Base-by-base conservation (phyloP, 768 basidiomycete genomes). In the Mycena galericulata region DNA sequence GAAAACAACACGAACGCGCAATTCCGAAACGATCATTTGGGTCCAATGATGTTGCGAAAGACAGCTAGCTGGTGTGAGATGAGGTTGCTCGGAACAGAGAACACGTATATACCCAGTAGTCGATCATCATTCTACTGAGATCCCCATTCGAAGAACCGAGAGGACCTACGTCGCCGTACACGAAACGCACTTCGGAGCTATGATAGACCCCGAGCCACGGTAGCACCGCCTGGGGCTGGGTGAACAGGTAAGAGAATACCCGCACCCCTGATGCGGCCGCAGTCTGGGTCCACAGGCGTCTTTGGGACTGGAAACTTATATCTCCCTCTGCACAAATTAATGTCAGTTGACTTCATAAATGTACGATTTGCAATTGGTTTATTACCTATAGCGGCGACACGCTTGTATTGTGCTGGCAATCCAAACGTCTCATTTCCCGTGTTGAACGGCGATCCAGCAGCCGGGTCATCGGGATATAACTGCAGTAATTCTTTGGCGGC, bases 211-310 rank as follows among this genome's bases (percentile, higher is more conserved):
- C 81, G 77, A 29, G 74, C 26, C 26, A 62, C 45, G 40, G 78
- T 69, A 11, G 70, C 18, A 17, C 34, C 34, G 6, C 41, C 40
- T 81, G 79, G 2, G 80, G 82, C 40, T 85, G 81, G 1, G 80
- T 82, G 69, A 85, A 86, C 6, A 83, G 69, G 68, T 86, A 87
- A 1, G 79, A 83, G 62, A 78, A 85, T 2, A 79, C 77, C 63
- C 79, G 79, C 5, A 83, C 78, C 8, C 83, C 83, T 15, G 64
- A 67, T 3, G 68, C 79, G 27, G 78, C 78, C 1, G 86, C 83
- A 2, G 80, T 82, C 43, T 79, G 79, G 20, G 81, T 81, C 75
- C 79, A 83, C 11, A 74, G 71, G 30, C 86, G 79, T 22, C 84
- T 77, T 27, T 77, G 79, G 3, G 80, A 78, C 27, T 79, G 76